Evolutionary conservation across 1,284 basidiomycete genomes (phyloP).

Genomic region (Agaricales sp.): DNA sequence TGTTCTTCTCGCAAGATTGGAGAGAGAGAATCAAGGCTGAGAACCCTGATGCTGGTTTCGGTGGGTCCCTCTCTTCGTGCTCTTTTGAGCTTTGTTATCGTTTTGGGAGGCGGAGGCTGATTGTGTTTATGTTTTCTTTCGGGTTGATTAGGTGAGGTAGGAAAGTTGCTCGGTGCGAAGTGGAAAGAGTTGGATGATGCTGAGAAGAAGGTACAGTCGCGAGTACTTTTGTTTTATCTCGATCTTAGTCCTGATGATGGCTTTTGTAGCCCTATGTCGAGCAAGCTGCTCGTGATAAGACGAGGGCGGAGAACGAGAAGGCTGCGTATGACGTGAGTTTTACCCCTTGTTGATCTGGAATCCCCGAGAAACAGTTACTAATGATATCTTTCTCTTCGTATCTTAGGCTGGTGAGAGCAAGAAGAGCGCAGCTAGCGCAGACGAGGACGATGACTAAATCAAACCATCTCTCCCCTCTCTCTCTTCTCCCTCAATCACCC

Average conservation of each 20-base stretch:
- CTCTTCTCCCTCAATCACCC: too few species aligned
- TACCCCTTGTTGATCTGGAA: not conserved
- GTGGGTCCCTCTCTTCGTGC: constrained; percentile 30
- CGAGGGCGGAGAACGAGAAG: constrained; percentile 76
- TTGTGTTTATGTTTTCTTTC: constrained; percentile 1
- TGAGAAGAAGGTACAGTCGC: constrained; percentile 70
- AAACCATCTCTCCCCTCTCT: too few species aligned
- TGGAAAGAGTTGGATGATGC: constrained; percentile 83
- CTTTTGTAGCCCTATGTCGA: constrained; percentile 73
- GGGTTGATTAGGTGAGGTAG: constrained; percentile 55
- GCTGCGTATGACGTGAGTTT: constrained; percentile 56
- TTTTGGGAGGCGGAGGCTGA: constrained; percentile 7
- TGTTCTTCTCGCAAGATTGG: constrained; percentile 98
- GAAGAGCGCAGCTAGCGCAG: not conserved
- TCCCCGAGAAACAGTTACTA: too few species aligned
- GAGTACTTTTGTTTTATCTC: too few species aligned
- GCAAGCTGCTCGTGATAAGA: constrained; percentile 81
- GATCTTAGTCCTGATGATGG: too few species aligned
- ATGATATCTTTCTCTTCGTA: too few species aligned
- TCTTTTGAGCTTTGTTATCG: constrained; percentile 7
- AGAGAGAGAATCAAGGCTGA: constrained; percentile 90
- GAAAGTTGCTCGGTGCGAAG: constrained; percentile 80
- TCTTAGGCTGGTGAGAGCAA: not conserved
- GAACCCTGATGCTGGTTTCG: constrained; percentile 91
- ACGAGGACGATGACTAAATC: too few species aligned